These are phyloP conservation scores for Gillenia trifoliata DNA, from an alignment of 306 rosid species.

Conservation along the genomic window DNA sequence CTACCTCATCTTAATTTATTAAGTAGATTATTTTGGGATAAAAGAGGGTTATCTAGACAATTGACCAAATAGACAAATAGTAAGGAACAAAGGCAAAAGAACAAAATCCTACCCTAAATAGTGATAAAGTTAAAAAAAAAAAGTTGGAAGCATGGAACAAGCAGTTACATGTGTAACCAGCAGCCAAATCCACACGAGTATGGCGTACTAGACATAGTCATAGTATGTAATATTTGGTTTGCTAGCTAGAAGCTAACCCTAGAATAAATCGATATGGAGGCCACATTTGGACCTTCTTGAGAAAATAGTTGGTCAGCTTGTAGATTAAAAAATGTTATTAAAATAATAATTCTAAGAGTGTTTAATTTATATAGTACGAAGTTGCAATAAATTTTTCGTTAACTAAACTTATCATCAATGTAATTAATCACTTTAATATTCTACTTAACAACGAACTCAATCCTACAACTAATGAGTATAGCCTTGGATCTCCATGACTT, in stretches of 20 bases:
- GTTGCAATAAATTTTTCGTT: too few species aligned
- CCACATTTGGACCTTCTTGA: not conserved
- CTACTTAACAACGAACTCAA: too few species aligned
- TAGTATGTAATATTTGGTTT: not conserved
- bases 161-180: not conserved
- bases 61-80: not conserved
- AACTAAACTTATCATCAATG: too few species aligned
- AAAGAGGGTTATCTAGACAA: not conserved
- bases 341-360: too few species aligned
- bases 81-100: not conserved
- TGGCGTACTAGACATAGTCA: not conserved
- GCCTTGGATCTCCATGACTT: not conserved
- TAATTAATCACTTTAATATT: too few species aligned
- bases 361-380: not conserved
- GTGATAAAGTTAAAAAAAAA: not conserved
- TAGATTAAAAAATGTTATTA: too few species aligned
- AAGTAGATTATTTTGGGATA: not conserved
- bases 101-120: not conserved
- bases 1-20: not conserved
- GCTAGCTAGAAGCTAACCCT: not conserved
- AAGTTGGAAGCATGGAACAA: not conserved
- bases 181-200: constrained; percentile 1
- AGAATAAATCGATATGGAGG: not conserved
- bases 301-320: not conserved
- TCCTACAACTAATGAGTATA: too few species aligned